Evolutionary conservation across 164 flowering plant genomes (phyloP), one percentile per base, ranked within the genome.

Genomic region (Platanus orientalis): DNA sequence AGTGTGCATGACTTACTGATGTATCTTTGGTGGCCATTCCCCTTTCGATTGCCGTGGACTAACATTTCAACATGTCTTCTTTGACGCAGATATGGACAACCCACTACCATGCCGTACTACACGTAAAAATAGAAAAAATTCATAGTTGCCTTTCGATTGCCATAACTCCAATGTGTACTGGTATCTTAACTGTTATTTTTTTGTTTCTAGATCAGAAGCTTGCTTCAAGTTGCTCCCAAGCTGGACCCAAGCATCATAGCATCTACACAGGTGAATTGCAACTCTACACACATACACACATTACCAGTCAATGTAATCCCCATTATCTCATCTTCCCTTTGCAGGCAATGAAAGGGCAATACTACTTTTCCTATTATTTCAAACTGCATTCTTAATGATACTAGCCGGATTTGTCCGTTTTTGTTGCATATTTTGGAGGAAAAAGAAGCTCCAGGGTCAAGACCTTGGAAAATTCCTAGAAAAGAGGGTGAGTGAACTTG

Each of bases 361-460:
- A 58, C 26, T 82, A 20, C 51, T 84, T 58, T 86, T 90, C 70
- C 73, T 89, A 61, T 34, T 87, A 50, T 78, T 85, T 52, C 88
- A 93, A 71, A 68, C 92, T n/a, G 55, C 68, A 6, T 42, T 87
- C 24, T 56, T 93, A 76, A 27, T 85, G 23, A 26, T 79, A 58
- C 76, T 90, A 16, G 82, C 80, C 2, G 77, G 71, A 5, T 64
- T 78, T 10, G 89, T 90, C 4, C 66, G 89, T 11, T 86, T 85
- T 74, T 93, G 98, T 67, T 84, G 78, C 54, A 73, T 82, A 67
- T 90, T 93, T 70, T 90, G 98, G 98, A 74, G 75, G 57, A 93
- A 90, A 72, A 83, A 76, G 73, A 90, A 87, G 76, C 79, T 93
- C 51, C 80, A 79, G 69, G 77, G 64, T 39, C 85, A 78, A 65